Evolutionary conservation across 2,329 filamentous ascomycete species (phyloP), one percentile per base, ranked within the genome.

Genomic region (Clarireedia monteithiana): DNA sequence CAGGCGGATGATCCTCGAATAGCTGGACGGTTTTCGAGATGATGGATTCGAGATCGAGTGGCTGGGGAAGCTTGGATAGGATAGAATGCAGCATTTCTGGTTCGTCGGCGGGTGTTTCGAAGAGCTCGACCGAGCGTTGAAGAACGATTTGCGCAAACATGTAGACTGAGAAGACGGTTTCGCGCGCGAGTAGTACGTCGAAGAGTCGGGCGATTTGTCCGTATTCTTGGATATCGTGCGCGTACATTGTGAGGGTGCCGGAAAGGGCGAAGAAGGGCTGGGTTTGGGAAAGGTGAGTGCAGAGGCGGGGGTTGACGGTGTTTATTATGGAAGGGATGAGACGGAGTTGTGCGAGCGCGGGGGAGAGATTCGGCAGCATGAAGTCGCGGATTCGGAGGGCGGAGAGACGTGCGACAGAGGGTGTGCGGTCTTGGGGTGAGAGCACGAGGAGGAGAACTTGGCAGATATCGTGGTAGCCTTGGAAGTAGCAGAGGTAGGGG

Each of bases 401-500:
- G 3, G 91, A 96, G 57, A 99, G 83, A n/a, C 88, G 86, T 36
- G 88, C 80, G 34, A 95, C 82, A 15, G 86, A 83, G 6, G 77
- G 71, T 17, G 79, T 76, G 15, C 88, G 85, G 53, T 77, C 69
- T 23, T 77, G 67, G 9, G 82, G 74, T 0, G 86, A 85, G 4
- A 99, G 78, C 10, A 96, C 91, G 14, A 99, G 80, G 42, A 97
- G 81, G 58, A 99, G 80, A 24, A 99, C 94, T 73, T 99, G 95
- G 64, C 89, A 94, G 67, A 99, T 97, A 74, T 99, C 94, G 72
- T 99, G 94, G 70, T 95, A 99, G 69, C 94, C 94, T 74, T 99
- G 94, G 71, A 99, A 99, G 74, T 99, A 99, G 75, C 85, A 90
- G 38, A 99, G 82, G 69, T 86, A 85, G 15, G 91, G 90, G 66